Conservation (phyloP, 306 rosid genomes). For the Cucumis melo region DNA sequence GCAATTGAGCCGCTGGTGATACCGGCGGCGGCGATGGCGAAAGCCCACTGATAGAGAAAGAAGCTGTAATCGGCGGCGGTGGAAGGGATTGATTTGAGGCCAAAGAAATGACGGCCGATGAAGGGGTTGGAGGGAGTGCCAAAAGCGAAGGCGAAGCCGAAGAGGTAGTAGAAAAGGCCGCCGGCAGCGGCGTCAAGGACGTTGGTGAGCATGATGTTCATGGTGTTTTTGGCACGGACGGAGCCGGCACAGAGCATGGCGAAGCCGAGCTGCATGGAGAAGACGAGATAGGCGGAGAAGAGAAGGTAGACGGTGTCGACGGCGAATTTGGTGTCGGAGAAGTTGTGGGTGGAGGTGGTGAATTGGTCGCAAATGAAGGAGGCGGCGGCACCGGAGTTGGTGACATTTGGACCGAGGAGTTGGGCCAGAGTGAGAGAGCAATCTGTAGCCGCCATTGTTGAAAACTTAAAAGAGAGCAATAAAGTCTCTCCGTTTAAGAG, state of each 20-base stretch:
- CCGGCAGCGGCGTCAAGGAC: slow-evolving; percentile 11
- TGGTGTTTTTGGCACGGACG: slow-evolving; percentile 5
- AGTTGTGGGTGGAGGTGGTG: neutral
- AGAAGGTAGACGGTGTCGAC: slow-evolving; percentile 8
- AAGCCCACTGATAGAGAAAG: slow-evolving; percentile 7
- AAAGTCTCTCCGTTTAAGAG: neutral
- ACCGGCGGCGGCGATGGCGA: slow-evolving; percentile 10
- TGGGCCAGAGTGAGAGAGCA: neutral
- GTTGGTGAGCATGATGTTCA: slow-evolving; percentile 12
- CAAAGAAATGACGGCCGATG: slow-evolving; percentile 11
- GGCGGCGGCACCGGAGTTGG: slow-evolving; percentile 2
- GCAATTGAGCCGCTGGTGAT: slow-evolving; percentile 9
- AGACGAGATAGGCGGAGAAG: slow-evolving; percentile 11
- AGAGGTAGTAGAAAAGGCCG: slow-evolving; percentile 8
- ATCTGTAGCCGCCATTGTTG: slow-evolving; percentile 7
- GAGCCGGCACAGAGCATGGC: slow-evolving; percentile 9
- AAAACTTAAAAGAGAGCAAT: neutral
- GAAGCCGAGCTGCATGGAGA: slow-evolving; percentile 10
- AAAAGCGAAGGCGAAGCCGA: slow-evolving; percentile 9
- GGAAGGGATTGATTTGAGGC: neutral
- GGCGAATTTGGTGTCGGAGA: slow-evolving; percentile 7
- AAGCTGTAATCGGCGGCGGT: neutral
- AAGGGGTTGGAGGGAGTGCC: slow-evolving; percentile 4
- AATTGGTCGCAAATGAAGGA: slow-evolving; percentile 6
- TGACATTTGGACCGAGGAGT: slow-evolving; percentile 1